Evolutionary conservation across 139 green algal genomes (phyloP), one percentile per base, ranked within the genome.

Genomic region (Chlorella sp.): DNA sequence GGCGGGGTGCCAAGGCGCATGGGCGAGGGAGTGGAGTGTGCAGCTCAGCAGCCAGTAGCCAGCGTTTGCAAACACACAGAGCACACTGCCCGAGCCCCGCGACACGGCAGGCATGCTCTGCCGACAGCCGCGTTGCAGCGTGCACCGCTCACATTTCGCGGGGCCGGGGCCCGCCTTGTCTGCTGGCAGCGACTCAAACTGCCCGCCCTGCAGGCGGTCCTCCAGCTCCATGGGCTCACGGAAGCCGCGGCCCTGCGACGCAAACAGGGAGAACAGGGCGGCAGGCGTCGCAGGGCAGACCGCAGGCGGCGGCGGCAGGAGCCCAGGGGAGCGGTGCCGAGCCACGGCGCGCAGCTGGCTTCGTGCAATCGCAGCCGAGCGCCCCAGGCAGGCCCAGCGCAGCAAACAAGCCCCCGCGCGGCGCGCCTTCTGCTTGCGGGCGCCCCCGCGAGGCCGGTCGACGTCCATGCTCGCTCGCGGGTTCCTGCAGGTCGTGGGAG

Each of bases 201-300:
- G 44, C 13, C 72, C 82, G 1, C 71, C 82, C 39, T 72, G 56
- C 57, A 80, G 25, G 55, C 82, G 38, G 57, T 82, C 82, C 38
- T 81, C 82, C 17, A 81, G n/a, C 72, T 82, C 39, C 57, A 74
- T 82, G 15, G 71, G 72, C 38, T 86, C 82, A 5, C 82, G 71
- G 57, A 86, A 86, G 41, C 82, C 82, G 38, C 82, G 82, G 57
- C 82, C 82, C 82, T 86, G 72, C 82, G 69, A 17, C 55, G 16
- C 38, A 7, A 30, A 25, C 16, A 62, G 18, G 15, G 17, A 41
- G 30, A 20, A 0, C 30, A 41, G 28, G 9, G n/a, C 12, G 30
- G 12, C 1, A 17, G 11, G 4, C 1, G 65, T 34, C 7, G 18
- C 32, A 5, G 34, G 26, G 44, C 0, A 9, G 38, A 28, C 20